Evolutionary conservation across 768 basidiomycete species (phyloP), one percentile per base, ranked within the genome.

Genomic region (Naematelia aurantialba): DNA sequence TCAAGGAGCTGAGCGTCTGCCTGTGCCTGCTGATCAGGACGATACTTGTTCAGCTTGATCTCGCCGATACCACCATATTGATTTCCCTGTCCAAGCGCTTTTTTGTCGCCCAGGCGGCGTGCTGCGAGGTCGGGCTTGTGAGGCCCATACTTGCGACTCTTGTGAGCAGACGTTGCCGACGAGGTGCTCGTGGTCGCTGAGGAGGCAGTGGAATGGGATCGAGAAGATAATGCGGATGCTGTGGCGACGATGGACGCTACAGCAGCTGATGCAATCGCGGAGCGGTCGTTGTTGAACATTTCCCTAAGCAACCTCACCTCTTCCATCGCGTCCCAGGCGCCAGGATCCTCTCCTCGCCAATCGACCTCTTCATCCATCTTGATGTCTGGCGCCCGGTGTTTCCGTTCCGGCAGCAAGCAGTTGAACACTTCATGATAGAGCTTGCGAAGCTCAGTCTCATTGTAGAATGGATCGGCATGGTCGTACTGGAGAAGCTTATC

Each of bases 1-100:
- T 46, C 45, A 24, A 46, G 45, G 19, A 46, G 45, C 45, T 46
- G 45, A 46, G 45, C 45, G 24, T 46, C 45, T 19, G 19, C 19
- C 4, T 17, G 19, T 4, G 45, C 5, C 25, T 4, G 19, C 5
- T 46, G 19, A 24, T 46, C 45, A 24, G 45, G 45, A n/a, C 19
- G 19, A 24, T 46, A 4, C 4, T 24, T 46, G 14, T 46, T 46
- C 19, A 46, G 24, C 14, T 14, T 46, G 45, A 46, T n/a, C 45
- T 46, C 45, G 45, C 45, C 45, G 45, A 46, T 46, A 5, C 19
- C 45, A 24, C 45, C 45, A 4, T 19, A n/a, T 24, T 46, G 45
- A n/a, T n/a, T 19, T 24, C 25, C 45, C 8, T 19, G 19, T 19
- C 45, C 14, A 24, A 46, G 45, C 45, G 19, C 45, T 19, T 46